Evolutionary conservation across 495 filamentous ascomycete species (phyloP), one percentile per base, ranked within the genome.

Genomic region (Podospora conica): DNA sequence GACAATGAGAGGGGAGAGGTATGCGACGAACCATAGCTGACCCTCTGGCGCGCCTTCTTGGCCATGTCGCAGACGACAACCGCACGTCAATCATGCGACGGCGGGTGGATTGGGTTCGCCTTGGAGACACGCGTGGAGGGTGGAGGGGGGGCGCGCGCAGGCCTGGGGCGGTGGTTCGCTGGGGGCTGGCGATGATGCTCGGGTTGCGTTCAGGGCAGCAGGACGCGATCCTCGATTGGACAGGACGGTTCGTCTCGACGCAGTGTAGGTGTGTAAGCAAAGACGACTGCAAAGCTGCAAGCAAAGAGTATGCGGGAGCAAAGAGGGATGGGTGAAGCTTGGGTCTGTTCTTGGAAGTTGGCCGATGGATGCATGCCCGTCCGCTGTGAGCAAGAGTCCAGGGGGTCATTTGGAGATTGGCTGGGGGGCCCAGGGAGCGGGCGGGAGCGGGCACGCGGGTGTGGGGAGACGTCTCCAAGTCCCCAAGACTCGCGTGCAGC

Each of bases 1-100:
- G 62, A 55, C 61, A 62, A 25, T n/a, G 20, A 66, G 21, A 53
- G 23, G 20, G 63, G n/a, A n/a, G n/a, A n/a, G 24, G 58, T 63
- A 69, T 58, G 55, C 55, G 55, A 78, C 79, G 71, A 71, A 91
- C 88, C 88, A 80, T 91, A 87, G 76, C 83, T 86, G 75, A 87
- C 85, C 69, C 84, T 81, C 73, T 86, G 85, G 71, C 84, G 83
- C 66, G 85, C 83, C 78, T 87, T 87, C 73, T 85, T 84, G 74
- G 84, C 83, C 84, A 85, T 86, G 71, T 65, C 75, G 71, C 69
- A 63, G 66, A 28, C 61, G 58, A 69, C 55, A 20, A 54, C 29
- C 12, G 53, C 63, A 67, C 63, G 70, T 67, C 69, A 73, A 61
- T 75, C 79, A 81, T 80, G 72, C 74, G 71, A 69, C 33, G 48